phyloP scores from a whole-genome alignment of 495 filamentous ascomycete species.

The Penicillium chermesinum region DNA sequence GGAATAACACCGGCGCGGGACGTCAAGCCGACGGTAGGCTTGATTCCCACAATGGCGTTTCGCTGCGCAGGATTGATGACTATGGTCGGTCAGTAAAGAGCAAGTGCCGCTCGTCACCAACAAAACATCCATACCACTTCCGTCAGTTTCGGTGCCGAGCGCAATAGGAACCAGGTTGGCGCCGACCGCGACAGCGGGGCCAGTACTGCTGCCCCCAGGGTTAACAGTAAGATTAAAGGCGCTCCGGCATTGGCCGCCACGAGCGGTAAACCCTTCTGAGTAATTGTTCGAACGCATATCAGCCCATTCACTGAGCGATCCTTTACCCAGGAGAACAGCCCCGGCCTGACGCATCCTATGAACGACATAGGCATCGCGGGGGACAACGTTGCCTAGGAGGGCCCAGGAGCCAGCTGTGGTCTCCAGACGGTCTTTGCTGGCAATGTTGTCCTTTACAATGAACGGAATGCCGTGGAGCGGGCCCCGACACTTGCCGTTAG shows the following conservation, averaged over 20 bases:
- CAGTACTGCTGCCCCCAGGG: constrained; percentile 61
- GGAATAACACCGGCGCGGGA: constrained; percentile 58
- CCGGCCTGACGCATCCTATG: constrained; percentile 56
- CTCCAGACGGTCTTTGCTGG: constrained; percentile 63
- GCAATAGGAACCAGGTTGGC: constrained; percentile 58
- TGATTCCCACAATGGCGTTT: constrained; percentile 62
- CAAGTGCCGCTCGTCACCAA: no score
- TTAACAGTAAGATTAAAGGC: constrained; percentile 67
- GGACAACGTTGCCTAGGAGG: constrained; percentile 58
- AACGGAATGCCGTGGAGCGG: constrained; percentile 70
- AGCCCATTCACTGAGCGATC: constrained; percentile 68
- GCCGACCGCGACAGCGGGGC: constrained; percentile 56
- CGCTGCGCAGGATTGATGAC: constrained; percentile 67
- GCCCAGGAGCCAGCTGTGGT: constrained; percentile 57
- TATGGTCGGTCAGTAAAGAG: no score
- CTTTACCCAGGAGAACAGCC: constrained; percentile 64
- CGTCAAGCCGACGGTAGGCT: constrained; percentile 55
- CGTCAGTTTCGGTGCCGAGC: constrained; percentile 71
- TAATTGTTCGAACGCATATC: constrained; percentile 68
- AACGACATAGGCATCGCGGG: constrained; percentile 61
- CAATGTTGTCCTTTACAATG: constrained; percentile 73
- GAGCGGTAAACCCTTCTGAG: constrained; percentile 61
- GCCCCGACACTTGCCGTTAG: constrained; percentile 47
- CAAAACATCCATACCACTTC: no score
- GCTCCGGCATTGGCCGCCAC: constrained; percentile 61